A percentile compares a stretch with the other conserved stretches of the same genome.
Evolutionary conservation across 2,329 filamentous ascomycete genomes (phyloP).

Genomic region (Ascochyta pisi): DNA sequence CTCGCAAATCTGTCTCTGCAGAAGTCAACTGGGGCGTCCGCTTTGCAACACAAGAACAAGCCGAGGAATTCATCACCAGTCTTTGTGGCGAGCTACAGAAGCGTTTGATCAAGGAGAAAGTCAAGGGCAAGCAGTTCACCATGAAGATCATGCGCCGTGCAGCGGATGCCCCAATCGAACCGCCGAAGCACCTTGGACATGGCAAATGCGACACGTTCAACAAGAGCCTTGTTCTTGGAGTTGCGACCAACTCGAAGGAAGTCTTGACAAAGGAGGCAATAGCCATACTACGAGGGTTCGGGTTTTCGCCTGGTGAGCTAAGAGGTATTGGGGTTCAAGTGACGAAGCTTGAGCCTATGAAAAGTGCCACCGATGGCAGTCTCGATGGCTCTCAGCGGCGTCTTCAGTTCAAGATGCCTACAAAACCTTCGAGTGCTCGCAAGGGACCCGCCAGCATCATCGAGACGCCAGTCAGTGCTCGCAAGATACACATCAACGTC

Average conservation of each 20-base stretch:
- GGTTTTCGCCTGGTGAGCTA: slow-evolving; percentile 89
- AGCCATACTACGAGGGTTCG: slow-evolving; percentile 80
- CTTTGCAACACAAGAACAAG: slow-evolving; percentile 90
- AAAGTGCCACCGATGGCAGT: slow-evolving; percentile 58
- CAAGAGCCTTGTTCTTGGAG: slow-evolving; percentile 82
- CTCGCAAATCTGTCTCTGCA: slow-evolving; percentile 93
- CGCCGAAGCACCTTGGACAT: slow-evolving; percentile 91
- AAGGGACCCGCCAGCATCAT: slow-evolving; percentile 2
- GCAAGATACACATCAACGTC: slow-evolving; percentile 1
- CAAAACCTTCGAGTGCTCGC: slow-evolving; percentile 37
- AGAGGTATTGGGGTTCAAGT: slow-evolving; percentile 91
- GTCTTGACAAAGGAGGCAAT: slow-evolving; percentile 81
- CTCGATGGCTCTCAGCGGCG: slow-evolving; percentile 79
- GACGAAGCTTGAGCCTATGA: slow-evolving; percentile 87
- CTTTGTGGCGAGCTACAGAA: slow-evolving; percentile 85
- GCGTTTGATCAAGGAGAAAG: slow-evolving; percentile 79
- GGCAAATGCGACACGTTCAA: slow-evolving; percentile 95
- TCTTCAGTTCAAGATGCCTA: slow-evolving; percentile 69
- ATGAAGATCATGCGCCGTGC: slow-evolving; percentile 94
- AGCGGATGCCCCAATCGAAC: slow-evolving; percentile 85
- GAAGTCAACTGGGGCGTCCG: slow-evolving; percentile 99
- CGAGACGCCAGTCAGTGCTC: slow-evolving; percentile 9
- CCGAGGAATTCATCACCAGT: slow-evolving; percentile 87
- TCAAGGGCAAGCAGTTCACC: slow-evolving; percentile 86
- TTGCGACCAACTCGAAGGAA: slow-evolving; percentile 79